Evolutionary conservation across 176 grass and related monocot species (phyloP), one percentile per base, ranked within the genome.

Genomic region (Canna indica): DNA sequence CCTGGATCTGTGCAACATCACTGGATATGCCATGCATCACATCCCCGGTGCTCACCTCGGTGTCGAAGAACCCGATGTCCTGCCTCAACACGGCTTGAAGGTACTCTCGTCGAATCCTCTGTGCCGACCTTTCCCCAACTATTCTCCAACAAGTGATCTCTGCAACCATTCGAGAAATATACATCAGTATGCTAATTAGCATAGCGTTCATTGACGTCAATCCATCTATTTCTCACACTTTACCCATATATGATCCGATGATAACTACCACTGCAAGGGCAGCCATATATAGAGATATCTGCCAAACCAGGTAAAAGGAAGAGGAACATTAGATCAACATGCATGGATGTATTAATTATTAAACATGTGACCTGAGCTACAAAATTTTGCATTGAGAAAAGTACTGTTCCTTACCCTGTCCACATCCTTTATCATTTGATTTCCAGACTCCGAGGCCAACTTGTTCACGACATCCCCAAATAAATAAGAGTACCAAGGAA

Each of bases 111-210:
- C 88, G 68, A 24, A 87, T 81, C 47, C 73, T 46, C 7, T 84
- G 79, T 12, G 84, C 88, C 1, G 81, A 82, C 28, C 81, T 67
- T 74, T 91, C 88, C 10, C 79, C 88, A 17, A 84, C 50, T 20
- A 82, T 84, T 80, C 84, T 84, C 88, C 82, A 91, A 48, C 88
- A 91, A 1, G 68, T 75, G 75, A 91, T 91, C 84, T 91, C 88
- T 91, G 69, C 26, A 29, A 50, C 4, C 24, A 28, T n/a, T n/a
- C n/a, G n/a, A n/a, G n/a, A n/a, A n/a, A n/a, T n/a, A n/a, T n/a
- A n/a, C n/a, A 18, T 47, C 11, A 70, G 27, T 32, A 70, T 70
- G 18, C 26, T 14, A 22, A 50, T 48, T 9, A 32, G 16, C 1
- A 0, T 20, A 5, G 13, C 22, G 15, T 16, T 14, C 10, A 20